Conservation (phyloP, 495 filamentous ascomycete genomes). For the Penicillium ucsense region DNA sequence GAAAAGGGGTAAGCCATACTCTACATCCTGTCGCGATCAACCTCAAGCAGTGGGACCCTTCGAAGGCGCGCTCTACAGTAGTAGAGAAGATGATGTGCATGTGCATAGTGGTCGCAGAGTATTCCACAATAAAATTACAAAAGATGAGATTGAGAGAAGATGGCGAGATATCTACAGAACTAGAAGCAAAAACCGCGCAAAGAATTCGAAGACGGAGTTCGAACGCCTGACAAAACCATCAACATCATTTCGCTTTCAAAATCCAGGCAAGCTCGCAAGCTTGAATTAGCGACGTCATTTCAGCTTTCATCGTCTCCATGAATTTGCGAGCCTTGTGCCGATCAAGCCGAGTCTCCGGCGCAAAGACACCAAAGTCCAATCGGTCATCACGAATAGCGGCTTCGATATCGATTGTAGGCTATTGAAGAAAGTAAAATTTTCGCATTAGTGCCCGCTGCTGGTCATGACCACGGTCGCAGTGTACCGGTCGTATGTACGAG, state of each 20-base stretch:
- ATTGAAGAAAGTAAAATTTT: conserved; percentile 6
- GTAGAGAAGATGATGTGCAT: too few species aligned
- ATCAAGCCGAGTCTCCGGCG: conserved; percentile 12
- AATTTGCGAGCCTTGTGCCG: conserved; percentile 10
- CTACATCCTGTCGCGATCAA: background rate
- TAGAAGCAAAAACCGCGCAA: too few species aligned
- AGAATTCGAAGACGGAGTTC: too few species aligned
- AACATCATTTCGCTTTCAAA: too few species aligned
- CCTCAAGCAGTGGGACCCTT: background rate
- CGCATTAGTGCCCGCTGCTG: conserved; percentile 7
- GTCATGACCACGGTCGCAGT: background rate
- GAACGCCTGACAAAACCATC: too few species aligned
- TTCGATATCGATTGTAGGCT: conserved; percentile 30
- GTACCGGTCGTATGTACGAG: background rate
- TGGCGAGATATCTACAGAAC: background rate
- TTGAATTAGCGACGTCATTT: conserved; percentile 10
- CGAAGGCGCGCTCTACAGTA: too few species aligned
- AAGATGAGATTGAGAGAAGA: conserved; percentile 1
- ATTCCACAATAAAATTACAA: background rate
- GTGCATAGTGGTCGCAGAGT: too few species aligned
- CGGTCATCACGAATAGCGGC: conserved; percentile 19
- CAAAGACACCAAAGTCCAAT: conserved; percentile 29
- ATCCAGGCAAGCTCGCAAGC: background rate
- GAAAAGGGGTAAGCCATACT: conserved; percentile 6
- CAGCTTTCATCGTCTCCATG: conserved; percentile 13